Evolutionary conservation across 768 basidiomycete species (phyloP).

Genomic region (Leucocoprinus leucothites): DNA sequence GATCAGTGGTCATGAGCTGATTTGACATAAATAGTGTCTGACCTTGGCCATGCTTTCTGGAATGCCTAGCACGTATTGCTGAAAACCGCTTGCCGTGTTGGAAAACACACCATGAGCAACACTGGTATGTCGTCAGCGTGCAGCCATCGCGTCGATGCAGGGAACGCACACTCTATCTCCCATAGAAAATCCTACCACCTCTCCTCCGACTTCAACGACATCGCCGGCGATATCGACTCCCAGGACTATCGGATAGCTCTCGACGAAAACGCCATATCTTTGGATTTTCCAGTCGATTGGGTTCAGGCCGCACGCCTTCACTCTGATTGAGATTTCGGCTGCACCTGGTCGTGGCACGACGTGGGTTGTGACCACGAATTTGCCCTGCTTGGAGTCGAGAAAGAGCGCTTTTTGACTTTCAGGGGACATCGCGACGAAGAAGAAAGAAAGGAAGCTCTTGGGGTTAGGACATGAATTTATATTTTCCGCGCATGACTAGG

Average conservation of each 20-base stretch:
- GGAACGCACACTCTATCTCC: slow-evolving; percentile 48
- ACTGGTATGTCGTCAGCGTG: slow-evolving; percentile 14
- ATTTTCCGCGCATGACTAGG: too few species aligned
- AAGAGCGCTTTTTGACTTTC: slow-evolving; percentile 24
- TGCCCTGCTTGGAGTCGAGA: slow-evolving; percentile 20
- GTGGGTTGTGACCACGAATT: slow-evolving; percentile 27
- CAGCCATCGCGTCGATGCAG: not conserved
- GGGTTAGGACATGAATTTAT: too few species aligned
- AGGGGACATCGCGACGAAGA: too few species aligned
- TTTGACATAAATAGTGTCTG: not conserved
- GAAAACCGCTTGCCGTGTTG: slow-evolving; percentile 34
- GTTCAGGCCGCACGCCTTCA: slow-evolving; percentile 45
- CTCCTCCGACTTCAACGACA: slow-evolving; percentile 46
- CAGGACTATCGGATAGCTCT: slow-evolving; percentile 41
- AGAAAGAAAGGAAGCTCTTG: too few species aligned
- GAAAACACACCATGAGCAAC: slow-evolving; percentile 33
- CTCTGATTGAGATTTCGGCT: slow-evolving; percentile 45
- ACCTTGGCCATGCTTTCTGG: slow-evolving; percentile 34
- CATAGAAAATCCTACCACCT: slow-evolving; percentile 40
- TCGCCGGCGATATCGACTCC: slow-evolving; percentile 49
- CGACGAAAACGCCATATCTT: slow-evolving; percentile 33
- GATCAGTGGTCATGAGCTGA: not conserved
- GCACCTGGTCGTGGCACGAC: slow-evolving; percentile 40
- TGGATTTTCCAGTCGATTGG: slow-evolving; percentile 53
- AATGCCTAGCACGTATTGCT: slow-evolving; percentile 35